These are phyloP conservation scores for Firmiana major DNA, from an alignment of 345 rosid genomes.

Conservation along the genomic window DNA sequence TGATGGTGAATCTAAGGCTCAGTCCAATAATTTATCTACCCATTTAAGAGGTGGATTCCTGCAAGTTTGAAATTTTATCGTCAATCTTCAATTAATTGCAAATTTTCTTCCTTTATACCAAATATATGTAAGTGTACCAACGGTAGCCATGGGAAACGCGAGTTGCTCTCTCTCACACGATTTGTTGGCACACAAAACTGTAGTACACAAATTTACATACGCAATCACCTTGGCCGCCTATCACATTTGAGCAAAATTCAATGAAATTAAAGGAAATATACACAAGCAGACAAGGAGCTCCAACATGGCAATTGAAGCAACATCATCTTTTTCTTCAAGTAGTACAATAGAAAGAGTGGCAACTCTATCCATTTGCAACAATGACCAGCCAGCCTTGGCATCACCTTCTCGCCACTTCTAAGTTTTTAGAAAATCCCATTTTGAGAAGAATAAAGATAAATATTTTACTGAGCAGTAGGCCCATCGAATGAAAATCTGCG, in stretches of 20 bases:
- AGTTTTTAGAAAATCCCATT: neutral
- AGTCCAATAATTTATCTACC: too few relatives aligned
- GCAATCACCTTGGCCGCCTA: conserved; percentile 5
- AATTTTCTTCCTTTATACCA: too few relatives aligned
- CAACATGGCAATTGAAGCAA: neutral
- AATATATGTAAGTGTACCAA: neutral
- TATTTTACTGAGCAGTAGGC: neutral
- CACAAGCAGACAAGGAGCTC: neutral
- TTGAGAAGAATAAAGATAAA: neutral
- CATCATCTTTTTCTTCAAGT: neutral
- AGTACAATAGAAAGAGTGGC: neutral
- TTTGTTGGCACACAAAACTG: neutral
- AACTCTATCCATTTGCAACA: neutral
- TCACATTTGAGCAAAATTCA: neutral
- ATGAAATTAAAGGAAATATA: neutral
- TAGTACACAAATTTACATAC: neutral
- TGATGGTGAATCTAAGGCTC: too few relatives aligned
- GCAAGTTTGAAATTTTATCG: too few relatives aligned
- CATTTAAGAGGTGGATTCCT: too few relatives aligned
- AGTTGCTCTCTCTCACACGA: neutral
- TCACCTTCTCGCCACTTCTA: neutral
- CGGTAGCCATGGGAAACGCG: neutral
- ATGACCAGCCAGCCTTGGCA: neutral
- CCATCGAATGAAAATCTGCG: neutral
- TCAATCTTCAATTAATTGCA: too few relatives aligned